Base-by-base conservation (phyloP, 2,329 filamentous ascomycete genomes). In the Onygena corvina region DNA sequence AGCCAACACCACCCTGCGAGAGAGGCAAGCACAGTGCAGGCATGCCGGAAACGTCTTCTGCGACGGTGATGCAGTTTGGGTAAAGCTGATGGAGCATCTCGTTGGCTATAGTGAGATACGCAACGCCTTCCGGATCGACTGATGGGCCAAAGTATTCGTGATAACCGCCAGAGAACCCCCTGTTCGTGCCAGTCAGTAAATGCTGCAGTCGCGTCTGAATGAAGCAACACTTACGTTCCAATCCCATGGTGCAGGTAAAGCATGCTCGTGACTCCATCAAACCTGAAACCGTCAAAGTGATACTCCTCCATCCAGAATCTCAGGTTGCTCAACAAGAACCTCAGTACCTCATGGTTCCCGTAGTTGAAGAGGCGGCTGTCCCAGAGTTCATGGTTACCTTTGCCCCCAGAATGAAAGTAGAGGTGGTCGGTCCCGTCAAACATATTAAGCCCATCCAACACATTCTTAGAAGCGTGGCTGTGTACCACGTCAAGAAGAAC, bases 281-380 rank as follows among this genome's bases (percentile, higher is more conserved):
- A 98, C 35, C 92, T 80, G 76, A 96, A 98, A 20, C 92, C 92
- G 62, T 98, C 92, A 62, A 98, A 96, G 34, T 80, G 73, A 61
- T 95, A 98, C 68, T 95, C 89, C 50, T 96, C 90, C 89, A 98
- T 96, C 89, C 92, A 98, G 72, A 94, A 98, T 20, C 90, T 79
- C 51, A 98, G 70, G 64, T 98, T 98, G 66, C 89, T 95, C 21
- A 98, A 74, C 40, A 98, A 72, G 69, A 98, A 98, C n/a, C 92
- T 80, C 64, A 96, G 67, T 18, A 98, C 92, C 64, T 98, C 92
- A 60, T 96, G 88, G 60, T 80, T 80, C 25, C 89, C 90, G 63
- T 96, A 98, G 72, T 98, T 98, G 76, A 98, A 98, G 50, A 98
- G 71, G 52, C 92, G 80, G 67, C 87, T 94, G 64, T 96, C 92